Evolutionary conservation across 2,329 filamentous ascomycete species (phyloP), one percentile per base, ranked within the genome.

Genomic region (Neurospora sp.): DNA sequence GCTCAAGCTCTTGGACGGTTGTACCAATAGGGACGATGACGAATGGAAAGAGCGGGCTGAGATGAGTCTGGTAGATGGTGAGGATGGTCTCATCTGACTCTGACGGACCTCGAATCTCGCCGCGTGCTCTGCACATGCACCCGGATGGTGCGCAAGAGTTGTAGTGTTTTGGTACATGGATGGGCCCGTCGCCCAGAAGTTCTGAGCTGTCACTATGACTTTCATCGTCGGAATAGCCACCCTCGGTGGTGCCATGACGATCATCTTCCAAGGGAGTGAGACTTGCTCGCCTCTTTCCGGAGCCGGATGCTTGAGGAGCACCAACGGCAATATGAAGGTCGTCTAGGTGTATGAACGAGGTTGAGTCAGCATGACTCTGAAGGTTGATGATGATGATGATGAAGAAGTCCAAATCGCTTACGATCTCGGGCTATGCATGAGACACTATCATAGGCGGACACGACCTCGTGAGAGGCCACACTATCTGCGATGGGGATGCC

Each of bases 61-160:
- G 75, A 58, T 82, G 78, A 4, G 76, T 78, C 15, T 81, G 79
- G 73, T 84, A 87, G 19, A 81, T 79, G 8, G 80, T 78, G 28
- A 87, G 73, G 6, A 86, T 78, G 0, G 77, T 78, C 7, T 85
- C 82, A 67, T 87, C 84, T 0, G 83, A 77, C 66, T 84, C 82
- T 2, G 81, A 81, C 0, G 78, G 80, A 4, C 78, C 77, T 2
- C 79, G 80, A 0, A 78, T 79, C n/a, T 13, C 62, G 52, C 52
- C 77, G 5, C 79, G 79, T 19, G 81, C 80, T 1, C 82, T 80
- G 72, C 84, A 86, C 67, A 84, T 81, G 73, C 84, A 86, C 69
- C 81, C 77, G 3, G 79, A 78, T 13, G 83, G 82, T 0, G 83
- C 82, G 72, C 80, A 80, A 0, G 79, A 80, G 73, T 85, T 86